These are phyloP conservation scores for Diphasiastrum complanatum DNA, from an alignment of 83 land plant genomes.

Conservation along the genomic window DNA sequence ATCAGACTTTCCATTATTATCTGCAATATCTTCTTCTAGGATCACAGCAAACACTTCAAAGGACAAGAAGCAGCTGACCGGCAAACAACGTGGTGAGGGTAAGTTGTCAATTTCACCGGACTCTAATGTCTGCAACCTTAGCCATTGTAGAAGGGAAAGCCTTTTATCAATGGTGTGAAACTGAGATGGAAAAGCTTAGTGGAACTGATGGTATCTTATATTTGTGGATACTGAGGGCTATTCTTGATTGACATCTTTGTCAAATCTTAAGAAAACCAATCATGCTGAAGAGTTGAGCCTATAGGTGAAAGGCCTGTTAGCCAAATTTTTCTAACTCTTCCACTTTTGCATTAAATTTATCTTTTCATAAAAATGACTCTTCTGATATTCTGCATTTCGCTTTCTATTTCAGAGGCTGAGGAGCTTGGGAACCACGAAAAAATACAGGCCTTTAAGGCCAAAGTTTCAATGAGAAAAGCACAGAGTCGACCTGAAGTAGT, in stretches of 20 bases:
- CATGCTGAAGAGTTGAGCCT: too few relatives aligned
- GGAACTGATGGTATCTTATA: constrained; percentile 28
- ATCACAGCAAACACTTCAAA: constrained; percentile 13
- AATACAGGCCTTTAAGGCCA: constrained; percentile 24
- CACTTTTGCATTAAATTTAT: background rate
- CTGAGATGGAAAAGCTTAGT: constrained; percentile 32
- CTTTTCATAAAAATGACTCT: constrained; percentile 26
- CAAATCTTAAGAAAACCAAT: background rate
- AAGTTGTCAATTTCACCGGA: too few relatives aligned
- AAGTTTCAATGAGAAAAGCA: constrained; percentile 31
- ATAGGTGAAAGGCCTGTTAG: too few relatives aligned
- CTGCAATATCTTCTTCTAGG: constrained; percentile 5
- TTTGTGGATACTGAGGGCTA: background rate
- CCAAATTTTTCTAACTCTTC: too few relatives aligned
- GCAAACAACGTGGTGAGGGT: background rate
- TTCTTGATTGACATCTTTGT: background rate
- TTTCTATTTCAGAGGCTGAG: constrained; percentile 30
- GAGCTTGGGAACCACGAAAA: constrained; percentile 17
- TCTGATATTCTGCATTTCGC: constrained; percentile 35
- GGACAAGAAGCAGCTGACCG: constrained; percentile 18
- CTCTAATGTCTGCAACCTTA: too few relatives aligned
- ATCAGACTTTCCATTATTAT: constrained; percentile 27
- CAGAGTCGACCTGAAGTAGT: constrained; percentile 10
- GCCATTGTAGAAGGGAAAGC: constrained; percentile 28
- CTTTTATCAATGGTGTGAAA: constrained; percentile 36